phyloP scores from a whole-genome alignment of 495 filamentous ascomycete genomes.

The Talaromyces trachyspermus region DNA sequence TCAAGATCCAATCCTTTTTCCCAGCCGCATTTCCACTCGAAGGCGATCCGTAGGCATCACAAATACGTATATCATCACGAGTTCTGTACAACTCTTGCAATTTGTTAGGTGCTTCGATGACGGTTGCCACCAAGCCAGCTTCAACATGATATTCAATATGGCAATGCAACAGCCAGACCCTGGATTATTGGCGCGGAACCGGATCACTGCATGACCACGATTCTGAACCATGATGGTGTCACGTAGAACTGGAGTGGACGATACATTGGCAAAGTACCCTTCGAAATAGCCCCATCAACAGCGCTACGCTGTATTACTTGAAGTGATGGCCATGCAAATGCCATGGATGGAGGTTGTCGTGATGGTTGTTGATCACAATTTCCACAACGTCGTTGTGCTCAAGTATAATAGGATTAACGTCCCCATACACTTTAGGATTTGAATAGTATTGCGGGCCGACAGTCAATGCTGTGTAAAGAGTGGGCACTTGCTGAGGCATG shows the following conservation, averaged over 20 bases:
- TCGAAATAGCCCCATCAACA: slow-evolving; percentile 41
- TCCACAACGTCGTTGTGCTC: slow-evolving; percentile 48
- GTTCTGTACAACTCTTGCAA: slow-evolving; percentile 10
- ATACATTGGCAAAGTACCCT: slow-evolving; percentile 28
- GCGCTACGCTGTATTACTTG: slow-evolving; percentile 29
- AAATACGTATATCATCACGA: slow-evolving; percentile 10
- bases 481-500: slow-evolving; percentile 58
- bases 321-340: slow-evolving; percentile 61
- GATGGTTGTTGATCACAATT: slow-evolving; percentile 58
- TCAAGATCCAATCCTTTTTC: slow-evolving; percentile 2
- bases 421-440: slow-evolving; percentile 31
- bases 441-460: slow-evolving; percentile 42
- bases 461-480: slow-evolving; percentile 62
- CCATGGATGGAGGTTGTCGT: slow-evolving; percentile 55
- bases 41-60: slow-evolving; percentile 9
- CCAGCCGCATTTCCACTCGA: slow-evolving; percentile 8
- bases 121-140: slow-evolving; percentile 57
- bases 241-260: slow-evolving; percentile 44
- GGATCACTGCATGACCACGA: slow-evolving; percentile 49
- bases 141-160: slow-evolving; percentile 71
- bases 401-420: slow-evolving; percentile 39
- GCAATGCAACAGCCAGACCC: slow-evolving; percentile 69
- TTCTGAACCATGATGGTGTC: slow-evolving; percentile 51
- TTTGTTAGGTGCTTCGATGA: slow-evolving; percentile 46
- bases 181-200: slow-evolving; percentile 64